Percentiles rank a stretch among this genome's conserved stretches.
Evolutionary conservation across 305 asterid species (phyloP).

Genomic region (Solanum aculeatissimum): DNA sequence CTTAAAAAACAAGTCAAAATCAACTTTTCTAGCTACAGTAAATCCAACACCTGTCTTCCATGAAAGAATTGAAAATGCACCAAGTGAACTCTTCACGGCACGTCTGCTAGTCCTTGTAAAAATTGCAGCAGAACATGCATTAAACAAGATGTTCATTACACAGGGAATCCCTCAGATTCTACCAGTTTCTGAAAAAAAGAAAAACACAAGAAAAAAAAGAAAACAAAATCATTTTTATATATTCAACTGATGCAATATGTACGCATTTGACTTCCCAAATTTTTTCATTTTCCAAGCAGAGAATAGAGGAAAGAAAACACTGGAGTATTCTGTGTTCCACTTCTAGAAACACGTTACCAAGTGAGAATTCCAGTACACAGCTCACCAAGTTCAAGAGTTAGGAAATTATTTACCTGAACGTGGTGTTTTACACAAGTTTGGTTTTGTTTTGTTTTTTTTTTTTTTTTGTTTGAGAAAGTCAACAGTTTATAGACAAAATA

Average conservation of each 20-base stretch:
- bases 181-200: conserved; percentile 24
- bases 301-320: background rate
- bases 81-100: conserved; percentile 23
- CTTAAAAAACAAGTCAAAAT: conserved; percentile 21
- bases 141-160: conserved; percentile 74
- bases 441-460: background rate
- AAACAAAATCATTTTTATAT: background rate
- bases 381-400: background rate
- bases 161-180: conserved; percentile 13
- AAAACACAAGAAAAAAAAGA: background rate
- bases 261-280: background rate
- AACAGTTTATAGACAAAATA: too few species aligned
- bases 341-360: background rate
- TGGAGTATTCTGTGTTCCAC: background rate
- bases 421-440: background rate
- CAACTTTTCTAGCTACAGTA: conserved; percentile 29
- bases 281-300: background rate
- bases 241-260: background rate
- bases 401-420: background rate
- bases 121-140: conserved; percentile 39
- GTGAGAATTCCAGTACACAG: background rate
- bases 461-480: too few species aligned
- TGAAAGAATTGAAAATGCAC: conserved; percentile 20
- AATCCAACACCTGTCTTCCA: conserved; percentile 24
- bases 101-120: conserved; percentile 28